Conservation (phyloP, 306 rosid species). For the barrel medic (Medicago truncatula) region MtrunA17r5.0-ANR NC_053042.1:13312501-13313000, state of each 20-base stretch:
- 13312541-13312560: conserved; percentile 52
- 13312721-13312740: not conserved
- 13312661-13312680: not conserved
- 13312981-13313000: conserved; percentile 32
- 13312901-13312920: conserved; percentile 90
- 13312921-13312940: conserved; percentile 75
- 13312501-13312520: conserved; percentile 30
- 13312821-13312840: not conserved
- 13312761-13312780: not conserved
- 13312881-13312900: conserved; percentile 74
- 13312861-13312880: conserved; percentile 26
- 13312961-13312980: conserved; percentile 51
- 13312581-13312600: conserved; percentile 67
- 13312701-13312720: not conserved
- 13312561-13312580: conserved; percentile 60
- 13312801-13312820: not conserved
- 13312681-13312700: conserved; percentile 1
- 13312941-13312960: conserved; percentile 68
- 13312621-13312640: conserved; percentile 85
- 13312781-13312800: not conserved
- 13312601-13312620: conserved; percentile 85
- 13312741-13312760: not conserved
- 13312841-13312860: not conserved
- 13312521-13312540: conserved; percentile 73
- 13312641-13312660: conserved; percentile 35